Conservation (phyloP, 306 rosid species). For the Prunus kanzakura region DNA sequence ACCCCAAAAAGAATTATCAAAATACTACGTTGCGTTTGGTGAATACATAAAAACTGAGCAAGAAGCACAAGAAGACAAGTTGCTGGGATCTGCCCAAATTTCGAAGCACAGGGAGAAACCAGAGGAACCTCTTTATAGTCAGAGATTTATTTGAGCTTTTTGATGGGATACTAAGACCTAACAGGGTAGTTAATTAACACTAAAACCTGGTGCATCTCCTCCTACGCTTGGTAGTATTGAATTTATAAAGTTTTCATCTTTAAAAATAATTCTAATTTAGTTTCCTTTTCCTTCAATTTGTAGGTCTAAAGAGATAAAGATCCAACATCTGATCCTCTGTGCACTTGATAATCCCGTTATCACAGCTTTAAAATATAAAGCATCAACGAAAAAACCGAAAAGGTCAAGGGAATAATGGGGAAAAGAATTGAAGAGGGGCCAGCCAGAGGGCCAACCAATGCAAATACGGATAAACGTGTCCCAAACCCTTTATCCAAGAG, state of each 20-base stretch:
- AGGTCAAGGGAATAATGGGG: neutral
- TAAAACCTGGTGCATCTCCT: neutral
- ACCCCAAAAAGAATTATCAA: neutral
- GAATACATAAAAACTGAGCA: neutral
- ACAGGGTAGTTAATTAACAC: neutral
- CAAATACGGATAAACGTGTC: neutral
- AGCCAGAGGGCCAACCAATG: neutral
- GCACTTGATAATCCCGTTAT: neutral
- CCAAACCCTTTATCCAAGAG: neutral
- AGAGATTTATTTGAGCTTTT: neutral
- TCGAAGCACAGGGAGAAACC: neutral
- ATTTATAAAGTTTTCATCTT: neutral
- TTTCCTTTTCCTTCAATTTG: neutral
- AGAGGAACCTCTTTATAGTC: neutral
- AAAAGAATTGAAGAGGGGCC: conserved; percentile 5
- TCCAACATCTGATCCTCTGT: too few species aligned
- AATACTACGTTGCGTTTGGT: neutral
- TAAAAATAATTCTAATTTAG: neutral
- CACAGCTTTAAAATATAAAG: neutral
- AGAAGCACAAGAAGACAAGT: neutral
- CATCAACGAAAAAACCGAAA: neutral
- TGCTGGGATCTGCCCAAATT: neutral
- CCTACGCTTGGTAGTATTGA: neutral
- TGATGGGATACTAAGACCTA: neutral
- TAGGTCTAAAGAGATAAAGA: neutral